A percentile compares a stretch with the other conserved stretches of the same genome.
Conservation (phyloP, 148 eudicot species). For the Pharnaceum exiguum region DNA sequence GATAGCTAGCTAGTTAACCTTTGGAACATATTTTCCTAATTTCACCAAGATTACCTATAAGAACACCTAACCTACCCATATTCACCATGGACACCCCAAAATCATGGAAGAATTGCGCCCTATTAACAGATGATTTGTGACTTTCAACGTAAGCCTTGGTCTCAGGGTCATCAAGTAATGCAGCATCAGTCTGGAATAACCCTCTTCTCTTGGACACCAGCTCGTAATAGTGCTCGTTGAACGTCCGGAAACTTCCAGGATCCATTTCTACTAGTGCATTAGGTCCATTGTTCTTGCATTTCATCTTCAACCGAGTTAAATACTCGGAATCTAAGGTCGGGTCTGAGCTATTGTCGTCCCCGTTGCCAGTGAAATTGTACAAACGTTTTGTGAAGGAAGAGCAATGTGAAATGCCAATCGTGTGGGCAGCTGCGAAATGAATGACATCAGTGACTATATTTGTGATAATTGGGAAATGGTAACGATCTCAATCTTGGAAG, state of each 20-base stretch:
- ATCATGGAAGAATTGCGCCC: slow-evolving; percentile 26
- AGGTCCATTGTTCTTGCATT: slow-evolving; percentile 18
- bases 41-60: slow-evolving; percentile 17
- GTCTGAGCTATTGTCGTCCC: slow-evolving; percentile 29
- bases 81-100: slow-evolving; percentile 23
- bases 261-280: slow-evolving; percentile 39
- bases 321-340: slow-evolving; percentile 33
- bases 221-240: slow-evolving; percentile 28
- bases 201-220: slow-evolving; percentile 22
- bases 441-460: neutral
- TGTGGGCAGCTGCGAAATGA: slow-evolving; percentile 37
- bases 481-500: neutral
- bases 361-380: slow-evolving; percentile 47
- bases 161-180: slow-evolving; percentile 24
- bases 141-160: slow-evolving; percentile 17
- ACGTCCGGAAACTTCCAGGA: slow-evolving; percentile 26
- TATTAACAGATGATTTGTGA: slow-evolving; percentile 1
- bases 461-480: neutral
- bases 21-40: slow-evolving; percentile 14
- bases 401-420: slow-evolving; percentile 42
- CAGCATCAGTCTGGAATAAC: slow-evolving; percentile 45
- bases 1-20: slow-evolving; percentile 3
- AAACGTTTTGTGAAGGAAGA: slow-evolving; percentile 24
- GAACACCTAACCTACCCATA: slow-evolving; percentile 17
- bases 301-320: slow-evolving; percentile 14